Percentiles rank a stretch among this genome's conserved stretches.
phyloP scores from a whole-genome alignment of 495 filamentous ascomycete species.

The Aspergillus kassunensis region DNA sequence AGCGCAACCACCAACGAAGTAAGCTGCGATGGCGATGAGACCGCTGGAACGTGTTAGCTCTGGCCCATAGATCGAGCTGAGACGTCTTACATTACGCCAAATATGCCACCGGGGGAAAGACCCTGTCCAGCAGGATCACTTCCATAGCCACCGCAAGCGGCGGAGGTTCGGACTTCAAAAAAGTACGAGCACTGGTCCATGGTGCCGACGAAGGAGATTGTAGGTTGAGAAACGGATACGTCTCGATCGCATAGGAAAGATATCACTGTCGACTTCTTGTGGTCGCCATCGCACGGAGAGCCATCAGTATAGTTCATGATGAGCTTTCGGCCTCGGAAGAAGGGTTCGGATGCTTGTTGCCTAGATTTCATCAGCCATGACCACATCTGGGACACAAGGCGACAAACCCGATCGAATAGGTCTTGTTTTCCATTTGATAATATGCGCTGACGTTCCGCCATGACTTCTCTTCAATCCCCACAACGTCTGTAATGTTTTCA shows the following conservation, averaged over 20 bases:
- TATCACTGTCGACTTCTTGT: conserved; percentile 76
- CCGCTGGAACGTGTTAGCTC: conserved; percentile 32
- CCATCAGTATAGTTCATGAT: conserved; percentile 89
- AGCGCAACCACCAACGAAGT: conserved; percentile 86
- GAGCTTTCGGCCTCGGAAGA: conserved; percentile 84
- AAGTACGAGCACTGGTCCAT: conserved; percentile 93
- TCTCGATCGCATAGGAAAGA: conserved; percentile 91
- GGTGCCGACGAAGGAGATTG: conserved; percentile 75
- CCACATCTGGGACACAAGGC: neutral
- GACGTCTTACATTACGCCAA: conserved; percentile 76
- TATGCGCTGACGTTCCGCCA: conserved; percentile 90
- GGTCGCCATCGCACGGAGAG: conserved; percentile 62
- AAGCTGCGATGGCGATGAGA: conserved; percentile 76
- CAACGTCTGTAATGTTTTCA: conserved; percentile 66
- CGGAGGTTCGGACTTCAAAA: conserved; percentile 86
- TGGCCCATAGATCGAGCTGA: neutral
- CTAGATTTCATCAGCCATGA: conserved; percentile 31
- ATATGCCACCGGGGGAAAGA: conserved; percentile 82
- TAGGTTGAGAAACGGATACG: conserved; percentile 52
- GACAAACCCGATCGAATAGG: conserved; percentile 79
- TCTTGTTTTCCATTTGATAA: conserved; percentile 67
- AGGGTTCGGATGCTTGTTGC: conserved; percentile 60
- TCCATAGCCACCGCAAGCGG: conserved; percentile 73
- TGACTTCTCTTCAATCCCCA: conserved; percentile 56
- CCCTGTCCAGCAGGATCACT: conserved; percentile 57